Evolutionary conservation across 495 filamentous ascomycete genomes (phyloP).

Genomic region (Podospora pseudocomata): DNA sequence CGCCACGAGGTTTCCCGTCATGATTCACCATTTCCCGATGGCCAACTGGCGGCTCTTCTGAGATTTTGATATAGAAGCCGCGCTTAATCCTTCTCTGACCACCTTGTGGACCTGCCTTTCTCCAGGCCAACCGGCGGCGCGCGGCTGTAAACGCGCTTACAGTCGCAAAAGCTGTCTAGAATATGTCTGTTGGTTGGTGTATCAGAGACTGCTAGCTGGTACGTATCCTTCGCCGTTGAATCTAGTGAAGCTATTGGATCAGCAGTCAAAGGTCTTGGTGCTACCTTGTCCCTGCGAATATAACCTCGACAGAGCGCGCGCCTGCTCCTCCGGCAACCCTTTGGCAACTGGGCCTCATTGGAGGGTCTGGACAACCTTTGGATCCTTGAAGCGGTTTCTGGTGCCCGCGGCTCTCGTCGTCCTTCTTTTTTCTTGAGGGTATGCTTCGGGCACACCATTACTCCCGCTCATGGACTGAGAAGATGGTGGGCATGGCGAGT

Average conservation of each 20-base stretch:
- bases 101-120: background rate
- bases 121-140: conserved; percentile 17
- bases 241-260: conserved; percentile 24
- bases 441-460: background rate
- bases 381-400: background rate
- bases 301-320: conserved; percentile 31
- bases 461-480: background rate
- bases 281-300: conserved; percentile 17
- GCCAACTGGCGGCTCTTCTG: conserved; percentile 13
- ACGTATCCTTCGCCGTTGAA: background rate
- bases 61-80: conserved; percentile 13
- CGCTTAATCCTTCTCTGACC: conserved; percentile 12
- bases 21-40: background rate
- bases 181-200: conserved; percentile 24
- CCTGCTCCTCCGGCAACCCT: conserved; percentile 23
- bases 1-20: conserved; percentile 14
- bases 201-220: background rate
- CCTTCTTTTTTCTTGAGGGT: no score
- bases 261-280: background rate
- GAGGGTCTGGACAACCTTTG: background rate
- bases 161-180: background rate
- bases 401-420: background rate
- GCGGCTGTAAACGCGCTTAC: conserved; percentile 34
- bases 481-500: background rate
- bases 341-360: background rate